Percentiles rank a stretch among this genome's conserved stretches.
Evolutionary conservation across 1,284 basidiomycete genomes (phyloP).

Genomic region (Acaromyces ingoldii): DNA sequence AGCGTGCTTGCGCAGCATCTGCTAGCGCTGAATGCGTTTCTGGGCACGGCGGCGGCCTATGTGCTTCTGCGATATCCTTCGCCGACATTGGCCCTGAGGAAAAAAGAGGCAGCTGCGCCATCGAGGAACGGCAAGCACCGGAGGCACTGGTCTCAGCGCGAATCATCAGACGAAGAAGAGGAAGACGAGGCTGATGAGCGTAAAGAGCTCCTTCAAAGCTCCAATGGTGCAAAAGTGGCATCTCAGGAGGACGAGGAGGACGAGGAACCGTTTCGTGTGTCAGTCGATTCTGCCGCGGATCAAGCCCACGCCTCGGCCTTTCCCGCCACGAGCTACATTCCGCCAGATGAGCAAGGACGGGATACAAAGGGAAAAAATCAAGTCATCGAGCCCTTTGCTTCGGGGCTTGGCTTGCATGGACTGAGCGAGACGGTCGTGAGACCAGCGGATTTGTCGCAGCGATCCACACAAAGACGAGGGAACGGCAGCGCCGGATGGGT

Average conservation of each 20-base stretch:
- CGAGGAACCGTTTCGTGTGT: conserved; percentile 28
- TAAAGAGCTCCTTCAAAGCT: neutral
- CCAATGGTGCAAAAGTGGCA: neutral
- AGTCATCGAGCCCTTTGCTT: too few species aligned
- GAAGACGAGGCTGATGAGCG: conserved; percentile 5
- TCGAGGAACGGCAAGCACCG: conserved; percentile 3
- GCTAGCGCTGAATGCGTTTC: conserved; percentile 56
- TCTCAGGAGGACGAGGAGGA: neutral
- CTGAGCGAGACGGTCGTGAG: too few species aligned
- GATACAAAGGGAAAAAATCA: too few species aligned
- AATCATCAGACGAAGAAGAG: conserved; percentile 22
- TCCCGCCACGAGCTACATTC: conserved; percentile 23
- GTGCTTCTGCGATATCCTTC: neutral
- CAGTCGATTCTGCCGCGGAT: conserved; percentile 36
- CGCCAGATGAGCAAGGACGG: conserved; percentile 5
- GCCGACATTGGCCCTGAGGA: neutral
- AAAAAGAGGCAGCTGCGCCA: neutral
- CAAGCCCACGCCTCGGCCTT: conserved; percentile 25
- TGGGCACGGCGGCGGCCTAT: neutral
- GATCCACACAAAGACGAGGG: too few species aligned
- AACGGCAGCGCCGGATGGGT: too few species aligned
- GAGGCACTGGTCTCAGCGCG: conserved; percentile 32
- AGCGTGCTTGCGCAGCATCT: conserved; percentile 63
- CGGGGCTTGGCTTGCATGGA: too few species aligned
- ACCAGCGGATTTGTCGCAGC: too few species aligned